Base-by-base conservation (phyloP, 345 rosid species). In the Cardamine chenopodiifolia region DNA sequence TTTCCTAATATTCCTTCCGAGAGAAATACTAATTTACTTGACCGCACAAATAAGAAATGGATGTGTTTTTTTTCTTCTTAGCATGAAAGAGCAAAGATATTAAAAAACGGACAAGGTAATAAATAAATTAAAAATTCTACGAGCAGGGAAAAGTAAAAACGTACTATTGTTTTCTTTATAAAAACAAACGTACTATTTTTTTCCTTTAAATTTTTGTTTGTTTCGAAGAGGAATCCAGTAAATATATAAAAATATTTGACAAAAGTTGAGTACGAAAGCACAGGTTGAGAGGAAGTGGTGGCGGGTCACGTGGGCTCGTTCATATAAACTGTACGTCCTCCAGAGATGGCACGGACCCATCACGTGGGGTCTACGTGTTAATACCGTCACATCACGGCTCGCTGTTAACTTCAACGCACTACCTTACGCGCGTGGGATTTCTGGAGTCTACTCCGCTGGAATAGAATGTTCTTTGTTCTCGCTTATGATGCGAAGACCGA, bases 311-410 rank as follows among this genome's bases (percentile, higher is more conserved):
- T 75, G 78, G 78, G 25, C 78, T 67, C 68, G 4, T 34, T 42
- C 45, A 54, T 29, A 37, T 17, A 45, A 47, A 67, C 78, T 67
- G 78, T 75, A 75, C 78, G 60, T 58, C 28, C 35, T 37, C 78
- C 78, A 74, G 67, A 74, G 60, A 48, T 74, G 61, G 67, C 74
- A 75, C 68, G 74, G 73, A 50, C 74, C 78, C 79, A 75, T 75
- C 79, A 75, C 69, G 69, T 75, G 68, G 79, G 74, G 17, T 52
- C 74, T 23, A 68, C 69, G 56, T 75, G 74, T 22, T 49, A 22
- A 58, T 45, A 58, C 62, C 53, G 68, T 67, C 73, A 68, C 68
- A 28, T 68, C 73, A 75, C 68, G 47, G 55, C 58, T 48, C 35
- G 32, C 67, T 37, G 19, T 50, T 26, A 26, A 6, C n/a, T 4